Evolutionary conservation across 352 stramenopile genomes (phyloP), one percentile per base, ranked within the genome.

Genomic region (Pythium sukuiense): DNA sequence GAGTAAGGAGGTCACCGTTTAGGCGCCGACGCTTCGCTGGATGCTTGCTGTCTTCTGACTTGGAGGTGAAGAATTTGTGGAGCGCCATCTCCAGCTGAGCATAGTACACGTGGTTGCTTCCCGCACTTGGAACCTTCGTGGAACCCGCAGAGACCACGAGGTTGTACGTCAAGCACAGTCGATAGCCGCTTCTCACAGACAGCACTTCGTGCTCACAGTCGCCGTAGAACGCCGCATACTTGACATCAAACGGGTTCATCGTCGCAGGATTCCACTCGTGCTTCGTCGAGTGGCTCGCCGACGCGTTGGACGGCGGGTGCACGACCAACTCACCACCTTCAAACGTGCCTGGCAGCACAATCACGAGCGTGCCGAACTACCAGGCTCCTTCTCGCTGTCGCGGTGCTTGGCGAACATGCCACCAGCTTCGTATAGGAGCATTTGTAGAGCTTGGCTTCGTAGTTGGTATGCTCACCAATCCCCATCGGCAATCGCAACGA

Each of bases 341-440:
- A 41, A 71, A 71, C 12, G 29, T 30, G 12, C 65, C 71, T 7
- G 80, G 74, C 4, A 80, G 65, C 35, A 79, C 67, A 5, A 88
- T 16, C 27, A 85, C 67, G 9, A 87, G 50, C n/a, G 76, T 85
- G 6, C 74, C 80, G n/a, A 82, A 79, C 80, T 87, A 6, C 70
- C 78, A 7, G 69, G 57, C 30, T 87, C 61, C 26, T 87, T 83
- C 59, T 84, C 75, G 0, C 64, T 72, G 33, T 76, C 76, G 46
- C 72, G 65, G 53, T 85, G 74, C 12, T 72, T 71, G 6, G 56
- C n/a, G 48, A 76, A 87, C 48, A 74, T 63, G 5, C 74, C 70
- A 45, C 67, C 76, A 50, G 68, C 13, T 41, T 72, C 76, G 46
- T 82, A 85, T 13, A 85, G 45, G 3, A 85, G 49, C 26, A 85